A percentile compares a stretch with the other conserved stretches of the same genome.
Conservation (phyloP, 345 rosid genomes). For the Eutrema heterophyllum region DNA sequence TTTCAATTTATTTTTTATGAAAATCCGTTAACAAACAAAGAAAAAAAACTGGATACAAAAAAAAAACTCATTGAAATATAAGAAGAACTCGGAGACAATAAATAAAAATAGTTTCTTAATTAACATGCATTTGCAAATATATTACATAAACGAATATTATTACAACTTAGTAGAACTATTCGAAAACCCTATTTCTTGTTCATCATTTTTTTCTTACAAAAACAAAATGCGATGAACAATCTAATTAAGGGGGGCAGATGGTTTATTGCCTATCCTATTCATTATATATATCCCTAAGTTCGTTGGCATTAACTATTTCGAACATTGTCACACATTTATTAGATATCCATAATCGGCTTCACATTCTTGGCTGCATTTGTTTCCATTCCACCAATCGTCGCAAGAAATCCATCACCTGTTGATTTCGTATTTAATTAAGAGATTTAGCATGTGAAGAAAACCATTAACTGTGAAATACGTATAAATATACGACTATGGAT, state of each 20-base stretch:
- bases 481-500: neutral
- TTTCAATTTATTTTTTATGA: too few species aligned
- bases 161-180: conserved; percentile 1
- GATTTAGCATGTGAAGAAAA: neutral
- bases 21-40: too few species aligned
- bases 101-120: neutral
- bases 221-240: conserved; percentile 23
- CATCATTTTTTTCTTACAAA: conserved; percentile 12
- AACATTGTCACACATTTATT: neutral
- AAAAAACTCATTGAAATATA: neutral
- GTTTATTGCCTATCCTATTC: conserved; percentile 14
- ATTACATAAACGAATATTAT: neutral
- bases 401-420: conserved; percentile 64
- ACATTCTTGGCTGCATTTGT: conserved; percentile 27
- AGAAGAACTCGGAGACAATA: neutral
- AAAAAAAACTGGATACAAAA: too few species aligned
- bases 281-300: neutral
- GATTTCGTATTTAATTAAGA: neutral
- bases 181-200: neutral
- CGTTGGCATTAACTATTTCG: neutral
- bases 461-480: neutral
- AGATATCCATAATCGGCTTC: neutral
- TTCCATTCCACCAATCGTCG: conserved; percentile 58
- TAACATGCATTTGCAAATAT: conserved; percentile 1
- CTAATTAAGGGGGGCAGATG: neutral